Evolutionary conservation across 2,329 filamentous ascomycete genomes (phyloP), one percentile per base, ranked within the genome.

Genomic region (Aspergillus spinulosporus): DNA sequence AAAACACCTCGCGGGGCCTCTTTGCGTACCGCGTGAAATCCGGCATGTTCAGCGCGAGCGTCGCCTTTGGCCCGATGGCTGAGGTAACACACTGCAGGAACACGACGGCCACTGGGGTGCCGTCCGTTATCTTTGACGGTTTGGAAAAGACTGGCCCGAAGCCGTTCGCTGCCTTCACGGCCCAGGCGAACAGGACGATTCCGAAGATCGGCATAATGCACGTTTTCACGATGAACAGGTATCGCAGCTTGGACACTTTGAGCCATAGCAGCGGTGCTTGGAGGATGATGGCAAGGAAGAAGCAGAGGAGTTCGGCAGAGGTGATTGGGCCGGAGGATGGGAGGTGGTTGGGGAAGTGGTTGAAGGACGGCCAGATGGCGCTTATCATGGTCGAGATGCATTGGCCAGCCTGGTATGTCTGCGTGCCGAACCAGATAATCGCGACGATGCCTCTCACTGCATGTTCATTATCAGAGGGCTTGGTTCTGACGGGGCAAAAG

Each of bases 341-440:
- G 5, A 59, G 46, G 3, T 57, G 42, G 26, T 59, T 57, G 3
- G 57, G 57, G 2, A 59, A 32, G 44, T 54, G 31, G n/a, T 57
- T 44, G 36, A 59, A 59, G 2, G 57, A 59, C 9, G 57, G 57
- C 57, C 57, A 59, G 46, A 59, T 59, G 49, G 57, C 57, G 39
- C 49, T 46, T 36, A 59, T 53, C 57, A 59, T 59, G 1, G 50
- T 53, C 3, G 54, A 45, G 9, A 59, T 45, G 49, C 57, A 57
- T 39, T 59, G 40, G 32, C 57, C 57, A 1, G 54, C 45, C 15
- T 59, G 57, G 47, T 50, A 59, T 26, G 54, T 59, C 12, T 59
- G 57, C 1, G 57, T 59, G 15, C 57, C 57, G 43, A 59, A 59
- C 57, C 57, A 59, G 47, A 59, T 59, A 5, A 59, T 57, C 15